Base-by-base conservation (phyloP, 805 yeast genomes). In the Candida saitoana region DNA sequence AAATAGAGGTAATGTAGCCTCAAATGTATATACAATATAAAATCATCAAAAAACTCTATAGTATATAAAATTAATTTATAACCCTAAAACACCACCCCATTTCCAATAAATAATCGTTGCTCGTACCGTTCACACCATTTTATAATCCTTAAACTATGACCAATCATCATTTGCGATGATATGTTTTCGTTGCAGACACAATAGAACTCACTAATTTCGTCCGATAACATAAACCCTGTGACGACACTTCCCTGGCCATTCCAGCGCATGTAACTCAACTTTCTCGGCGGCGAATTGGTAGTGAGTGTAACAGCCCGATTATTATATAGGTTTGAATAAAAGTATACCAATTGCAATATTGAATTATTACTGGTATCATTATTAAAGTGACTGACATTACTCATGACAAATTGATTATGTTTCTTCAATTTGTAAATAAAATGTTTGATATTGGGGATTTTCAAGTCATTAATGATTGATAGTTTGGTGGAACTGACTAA, bases 51-150 rank as follows among this genome's bases (percentile, higher is more conserved):
- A 22, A 22, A 22, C 6, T 22, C 9, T 16, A 18, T 47, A 7
- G 6, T 7, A 11, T 22, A 22, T 7, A 22, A 22, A 7, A 22
- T 22, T 7, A 44, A 42, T 29, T 14, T 29, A 9, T 29, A 29
- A 11, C 32, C 11, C 25, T 43, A 57, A 47, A 57, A 84, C 0
- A 75, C 71, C 0, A 85, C 87, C 1, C 93, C 93, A n/a, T 80
- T 82, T 17, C 79, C 77, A 8, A 84, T 79, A 57, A 87, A 88
- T 27, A 88, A 57, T 31, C 93, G 65, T 40, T 78, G 79, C 47
- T 84, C 84, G 49, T 86, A 76, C 47, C 73, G 78, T 46, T 76
- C 72, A 51, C 95, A 82, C 96, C 96, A 90, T 38, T 71, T 71
- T 6, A 85, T 79, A 11, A 88, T 77, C 16, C 71, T 69, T 39